These are phyloP conservation scores for Fraxinus quadrangulata DNA, from an alignment of 257 asterid species.

Conservation along the genomic window DNA sequence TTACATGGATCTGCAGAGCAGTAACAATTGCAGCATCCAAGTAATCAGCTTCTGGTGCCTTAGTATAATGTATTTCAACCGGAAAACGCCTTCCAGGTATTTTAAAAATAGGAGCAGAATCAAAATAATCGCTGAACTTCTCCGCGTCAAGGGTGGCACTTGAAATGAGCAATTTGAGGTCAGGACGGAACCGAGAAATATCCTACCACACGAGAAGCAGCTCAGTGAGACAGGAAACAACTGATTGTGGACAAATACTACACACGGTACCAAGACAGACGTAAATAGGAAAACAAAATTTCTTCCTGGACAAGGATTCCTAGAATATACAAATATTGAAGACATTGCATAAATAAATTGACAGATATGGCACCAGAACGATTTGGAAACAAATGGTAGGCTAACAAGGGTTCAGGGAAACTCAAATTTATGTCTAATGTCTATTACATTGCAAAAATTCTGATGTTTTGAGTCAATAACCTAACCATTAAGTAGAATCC, in stretches of 20 bases:
- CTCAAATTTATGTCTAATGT: neutral
- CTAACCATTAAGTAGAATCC: neutral
- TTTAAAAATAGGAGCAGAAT: constrained; percentile 69
- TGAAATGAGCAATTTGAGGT: constrained; percentile 83
- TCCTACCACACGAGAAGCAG: constrained; percentile 47
- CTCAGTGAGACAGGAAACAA: constrained; percentile 7
- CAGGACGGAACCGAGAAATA: constrained; percentile 80
- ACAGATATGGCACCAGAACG: neutral
- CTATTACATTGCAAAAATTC: neutral
- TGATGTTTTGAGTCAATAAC: neutral
- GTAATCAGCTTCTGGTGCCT: constrained; percentile 98
- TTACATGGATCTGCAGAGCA: constrained; percentile 86
- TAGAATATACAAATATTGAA: neutral
- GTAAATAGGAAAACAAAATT: neutral
- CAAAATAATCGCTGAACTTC: constrained; percentile 72
- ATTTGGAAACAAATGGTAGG: neutral
- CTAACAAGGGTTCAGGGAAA: neutral
- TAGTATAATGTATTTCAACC: constrained; percentile 84
- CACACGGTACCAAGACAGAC: neutral
- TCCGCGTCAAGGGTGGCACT: constrained; percentile 96
- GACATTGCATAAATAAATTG: neutral
- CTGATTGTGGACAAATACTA: neutral
- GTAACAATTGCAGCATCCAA: constrained; percentile 89
- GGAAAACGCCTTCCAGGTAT: constrained; percentile 97
- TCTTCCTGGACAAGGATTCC: neutral